Evolutionary conservation across 257 asterid genomes (phyloP), one percentile per base, ranked within the genome.

Genomic region (Fraxinus cuspidata): DNA sequence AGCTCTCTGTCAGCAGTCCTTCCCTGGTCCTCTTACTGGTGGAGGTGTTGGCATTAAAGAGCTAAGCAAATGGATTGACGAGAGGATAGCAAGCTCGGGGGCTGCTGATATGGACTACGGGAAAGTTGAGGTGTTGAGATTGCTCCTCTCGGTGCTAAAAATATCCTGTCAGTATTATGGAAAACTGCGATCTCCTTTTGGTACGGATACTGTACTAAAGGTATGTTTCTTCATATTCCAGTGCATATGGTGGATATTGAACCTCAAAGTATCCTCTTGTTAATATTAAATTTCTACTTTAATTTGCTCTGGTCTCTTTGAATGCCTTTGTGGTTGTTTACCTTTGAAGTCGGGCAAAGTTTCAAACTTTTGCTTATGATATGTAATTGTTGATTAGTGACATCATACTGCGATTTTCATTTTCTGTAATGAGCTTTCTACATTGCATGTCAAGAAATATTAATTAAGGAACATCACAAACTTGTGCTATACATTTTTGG

Each of bases 1-100:
- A 80, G 79, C 96, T 79, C 92, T 95, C 31, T 89, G 89, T 84
- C 89, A 78, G 66, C 91, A 86, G 60, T 81, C 92, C 53, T 78
- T 89, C 80, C 96, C 99, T 72, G 97, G 99, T 64, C 99, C 99
- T 53, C 98, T 95, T 75, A 81, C 89, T 81, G 94, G 97, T 83
- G 99, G 98, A 80, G 86, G 84, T 84, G 85, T 90, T 76, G 89
- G 91, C 73, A 80, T 76, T 64, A 94, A 89, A 83, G 98, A 94
- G 80, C 87, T 95, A 78, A 90, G 88, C 82, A 95, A 88, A 85
- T 95, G 99, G 97, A 85, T 93, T 67, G 99, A 95, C 58, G 97
- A 95, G 84, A 91, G 89, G 88, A 88, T 88, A 72, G 70, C 88
- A 53, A 89, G 83, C 70, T 81, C 83, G n/a, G 87, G 72, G 70